Percentiles rank a stretch among this genome's conserved stretches.
Evolutionary conservation across 257 asterid genomes (phyloP).

Genomic region (Przewalskia tangutica): DNA sequence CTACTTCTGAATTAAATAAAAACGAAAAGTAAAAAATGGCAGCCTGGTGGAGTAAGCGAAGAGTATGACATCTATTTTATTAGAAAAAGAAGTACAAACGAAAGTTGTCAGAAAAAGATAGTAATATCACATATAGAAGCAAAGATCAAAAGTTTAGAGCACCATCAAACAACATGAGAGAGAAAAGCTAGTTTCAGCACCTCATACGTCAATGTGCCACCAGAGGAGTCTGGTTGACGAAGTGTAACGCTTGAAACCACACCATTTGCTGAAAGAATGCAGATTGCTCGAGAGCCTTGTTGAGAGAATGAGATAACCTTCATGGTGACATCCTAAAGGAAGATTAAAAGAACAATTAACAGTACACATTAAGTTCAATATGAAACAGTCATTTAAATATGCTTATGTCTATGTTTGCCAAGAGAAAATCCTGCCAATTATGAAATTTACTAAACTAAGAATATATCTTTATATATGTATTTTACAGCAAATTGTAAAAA

Average conservation of each 20-base stretch:
- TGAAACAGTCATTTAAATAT: background rate
- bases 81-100: background rate
- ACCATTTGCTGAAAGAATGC: slow-evolving; percentile 79
- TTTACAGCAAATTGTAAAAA: background rate
- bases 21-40: no score
- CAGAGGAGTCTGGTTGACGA: slow-evolving; percentile 83
- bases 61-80: background rate
- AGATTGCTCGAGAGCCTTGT: slow-evolving; percentile 80
- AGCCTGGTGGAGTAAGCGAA: no score
- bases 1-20: no score
- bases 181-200: slow-evolving; percentile 17
- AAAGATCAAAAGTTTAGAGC: background rate
- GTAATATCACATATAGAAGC: background rate
- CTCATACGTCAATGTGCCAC: slow-evolving; percentile 86
- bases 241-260: slow-evolving; percentile 70
- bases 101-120: background rate
- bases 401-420: background rate
- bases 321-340: slow-evolving; percentile 63
- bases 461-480: background rate
- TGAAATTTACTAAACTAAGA: background rate
- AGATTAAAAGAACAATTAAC: background rate
- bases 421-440: background rate
- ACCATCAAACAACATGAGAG: background rate
- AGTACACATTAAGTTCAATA: background rate
- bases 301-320: slow-evolving; percentile 78